phyloP scores from a whole-genome alignment of 371 early-diverging fungal genomes.

The Zancudomyces culisetae region DNA sequence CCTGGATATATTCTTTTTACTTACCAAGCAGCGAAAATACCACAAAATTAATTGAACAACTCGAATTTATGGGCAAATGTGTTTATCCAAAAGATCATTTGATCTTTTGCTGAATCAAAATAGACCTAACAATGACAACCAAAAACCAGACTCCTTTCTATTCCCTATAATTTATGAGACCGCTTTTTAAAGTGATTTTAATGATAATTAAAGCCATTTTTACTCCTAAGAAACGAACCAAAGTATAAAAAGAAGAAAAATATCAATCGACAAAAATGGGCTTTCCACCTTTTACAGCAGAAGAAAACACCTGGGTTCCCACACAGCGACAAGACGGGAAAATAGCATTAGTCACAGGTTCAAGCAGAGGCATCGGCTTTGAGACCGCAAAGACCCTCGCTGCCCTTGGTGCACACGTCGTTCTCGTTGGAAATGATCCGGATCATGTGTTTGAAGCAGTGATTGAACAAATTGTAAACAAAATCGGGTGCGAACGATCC shows the following conservation, averaged over 20 bases:
- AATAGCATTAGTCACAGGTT: constrained; percentile 28
- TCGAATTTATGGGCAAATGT: no score
- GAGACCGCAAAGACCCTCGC: constrained; percentile 27
- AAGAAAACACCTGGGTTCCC: constrained; percentile 16
- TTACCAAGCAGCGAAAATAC: no score
- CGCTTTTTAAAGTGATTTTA: no score
- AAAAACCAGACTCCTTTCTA: no score
- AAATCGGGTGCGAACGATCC: constrained; percentile 14
- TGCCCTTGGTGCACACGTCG: constrained; percentile 23
- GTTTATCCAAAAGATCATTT: no score
- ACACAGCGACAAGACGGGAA: constrained; percentile 20
- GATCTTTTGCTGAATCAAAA: no score
- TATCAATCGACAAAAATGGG: no score
- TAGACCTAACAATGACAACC: no score
- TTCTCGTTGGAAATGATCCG: constrained; percentile 22
- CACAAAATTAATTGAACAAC: no score
- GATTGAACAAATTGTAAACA: constrained; percentile 13
- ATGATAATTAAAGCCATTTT: neutral
- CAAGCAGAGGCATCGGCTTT: constrained; percentile 30
- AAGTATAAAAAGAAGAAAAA: neutral
- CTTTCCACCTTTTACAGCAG: constrained; percentile 11
- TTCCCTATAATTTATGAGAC: no score
- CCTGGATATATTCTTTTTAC: no score
- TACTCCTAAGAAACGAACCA: neutral
- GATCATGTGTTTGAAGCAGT: constrained; percentile 13